Evolutionary conservation across 495 filamentous ascomycete species (phyloP), one percentile per base, ranked within the genome.

Genomic region (Bathelium albidoporum): DNA sequence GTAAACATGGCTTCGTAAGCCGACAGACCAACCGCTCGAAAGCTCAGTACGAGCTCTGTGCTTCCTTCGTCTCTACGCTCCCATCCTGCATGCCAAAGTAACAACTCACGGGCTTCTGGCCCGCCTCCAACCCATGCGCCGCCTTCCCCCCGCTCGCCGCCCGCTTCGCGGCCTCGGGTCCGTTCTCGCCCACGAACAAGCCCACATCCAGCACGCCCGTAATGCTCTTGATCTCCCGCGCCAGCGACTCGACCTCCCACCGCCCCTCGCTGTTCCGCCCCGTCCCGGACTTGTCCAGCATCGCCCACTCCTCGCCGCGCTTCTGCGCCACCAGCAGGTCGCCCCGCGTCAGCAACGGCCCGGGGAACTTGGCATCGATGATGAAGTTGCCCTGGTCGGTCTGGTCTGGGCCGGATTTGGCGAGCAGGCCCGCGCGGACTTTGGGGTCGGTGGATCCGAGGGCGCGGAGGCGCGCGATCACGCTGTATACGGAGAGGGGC

Each of bases 361-460:
- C 80, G 39, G 78, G 75, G 77, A 98, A 97, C 0, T 89, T 88
- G 12, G 92, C 94, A 70, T 97, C 94, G 67, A 98, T 83, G 64
- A 98, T 88, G 80, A 89, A 93, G 80, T 95, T 89, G 65, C 84
- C 86, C 73, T 98, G 95, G 75, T 98, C 94, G 14, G 95, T 97
- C 70, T 95, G 88, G 29, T 91, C 79, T 2, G 90, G 89, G 16
- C 89, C 90, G 34, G 87, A 84, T 77, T 95, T 95, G 24, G 79
- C 78, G 34, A 83, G 77, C 1, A 81, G 73, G 12, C 87, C 88
- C 59, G 83, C 77, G 34, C 94, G 85, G 52, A 97, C 79, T 18
- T 73, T 75, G 10, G 93, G 88, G 43, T 83, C 72, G 26, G 81
- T 67, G 49, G 85, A 85, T 26, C 94, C 94, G 44, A 98, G 76